Evolutionary conservation across 1,139 yeast genomes (phyloP).

Genomic region (Yamadazyma atmosphaerica): DNA sequence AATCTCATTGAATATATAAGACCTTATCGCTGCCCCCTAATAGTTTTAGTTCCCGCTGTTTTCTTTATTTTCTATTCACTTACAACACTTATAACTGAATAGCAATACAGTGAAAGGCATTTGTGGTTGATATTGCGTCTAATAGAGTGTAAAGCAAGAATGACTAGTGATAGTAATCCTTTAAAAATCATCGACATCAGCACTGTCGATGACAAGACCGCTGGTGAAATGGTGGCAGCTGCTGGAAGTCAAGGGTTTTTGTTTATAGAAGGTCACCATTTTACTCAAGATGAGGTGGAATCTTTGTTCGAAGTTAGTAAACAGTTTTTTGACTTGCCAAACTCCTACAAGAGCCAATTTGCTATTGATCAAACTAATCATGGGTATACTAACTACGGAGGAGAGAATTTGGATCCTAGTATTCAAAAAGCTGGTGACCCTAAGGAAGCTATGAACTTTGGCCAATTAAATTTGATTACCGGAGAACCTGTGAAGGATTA

Average conservation of each 20-base stretch:
- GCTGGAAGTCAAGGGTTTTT: slow-evolving; percentile 71
- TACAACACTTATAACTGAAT: too few relatives aligned
- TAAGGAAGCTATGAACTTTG: slow-evolving; percentile 57
- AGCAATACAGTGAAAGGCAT: too few relatives aligned
- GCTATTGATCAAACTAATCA: slow-evolving; percentile 53
- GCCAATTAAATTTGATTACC: slow-evolving; percentile 37
- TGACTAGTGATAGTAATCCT: slow-evolving; percentile 28
- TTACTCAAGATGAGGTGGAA: slow-evolving; percentile 58
- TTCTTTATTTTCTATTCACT: too few relatives aligned
- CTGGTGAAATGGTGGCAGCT: slow-evolving; percentile 56
- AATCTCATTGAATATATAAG: slow-evolving; percentile 1
- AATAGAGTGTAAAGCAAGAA: too few relatives aligned
- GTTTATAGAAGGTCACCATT: slow-evolving; percentile 71
- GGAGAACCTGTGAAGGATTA: slow-evolving; percentile 35
- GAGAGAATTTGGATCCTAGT: slow-evolving; percentile 56
- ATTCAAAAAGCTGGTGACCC: slow-evolving; percentile 55
- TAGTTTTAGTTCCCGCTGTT: too few relatives aligned
- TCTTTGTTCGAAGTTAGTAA: slow-evolving; percentile 53
- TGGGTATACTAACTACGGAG: slow-evolving; percentile 63
- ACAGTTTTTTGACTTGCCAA: slow-evolving; percentile 54
- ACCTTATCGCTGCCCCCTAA: neutral
- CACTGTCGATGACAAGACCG: slow-evolving; percentile 41
- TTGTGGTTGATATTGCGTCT: too few relatives aligned
- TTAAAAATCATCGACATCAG: slow-evolving; percentile 58
- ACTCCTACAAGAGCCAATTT: slow-evolving; percentile 45